Evolutionary conservation across 179 eudicot species (phyloP).

Genomic region (Heliamphora pulchella): DNA sequence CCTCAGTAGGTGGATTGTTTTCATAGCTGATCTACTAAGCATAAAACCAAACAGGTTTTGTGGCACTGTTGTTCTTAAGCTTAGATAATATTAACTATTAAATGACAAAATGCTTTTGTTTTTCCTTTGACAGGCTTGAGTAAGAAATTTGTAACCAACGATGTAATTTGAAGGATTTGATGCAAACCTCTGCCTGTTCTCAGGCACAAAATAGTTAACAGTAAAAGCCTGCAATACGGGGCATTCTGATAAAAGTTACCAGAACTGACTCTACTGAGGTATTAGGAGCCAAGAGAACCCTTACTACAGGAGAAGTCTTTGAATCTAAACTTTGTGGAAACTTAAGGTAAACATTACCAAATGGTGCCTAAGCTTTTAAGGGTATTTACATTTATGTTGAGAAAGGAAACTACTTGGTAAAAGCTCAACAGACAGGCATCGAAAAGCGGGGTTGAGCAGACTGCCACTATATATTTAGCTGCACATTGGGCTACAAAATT

Average conservation of each 20-base stretch:
- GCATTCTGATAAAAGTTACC: neutral
- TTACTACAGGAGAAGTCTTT: neutral
- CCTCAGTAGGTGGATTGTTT: too few species aligned
- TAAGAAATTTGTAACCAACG: neutral
- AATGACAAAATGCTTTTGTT: neutral
- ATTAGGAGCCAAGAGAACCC: neutral
- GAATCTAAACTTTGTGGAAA: neutral
- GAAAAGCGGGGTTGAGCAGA: neutral
- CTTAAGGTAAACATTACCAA: neutral
- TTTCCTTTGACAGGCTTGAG: neutral
- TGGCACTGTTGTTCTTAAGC: too few species aligned
- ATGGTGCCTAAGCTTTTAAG: too few species aligned
- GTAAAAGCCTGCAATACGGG: neutral
- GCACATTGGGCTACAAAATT: neutral
- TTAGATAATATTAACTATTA: too few species aligned
- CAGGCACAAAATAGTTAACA: neutral
- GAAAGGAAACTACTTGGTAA: neutral
- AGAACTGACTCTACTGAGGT: neutral
- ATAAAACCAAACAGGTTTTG: too few species aligned
- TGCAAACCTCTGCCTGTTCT: neutral
- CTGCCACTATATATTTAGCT: neutral
- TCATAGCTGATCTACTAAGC: too few species aligned
- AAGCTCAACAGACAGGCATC: neutral
- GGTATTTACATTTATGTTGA: neutral
- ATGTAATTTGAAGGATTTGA: neutral